Percentiles rank a stretch among this genome's conserved stretches.
Conservation (phyloP, 2,329 filamentous ascomycete genomes). For the Gaeumannomyces tritici region DNA sequence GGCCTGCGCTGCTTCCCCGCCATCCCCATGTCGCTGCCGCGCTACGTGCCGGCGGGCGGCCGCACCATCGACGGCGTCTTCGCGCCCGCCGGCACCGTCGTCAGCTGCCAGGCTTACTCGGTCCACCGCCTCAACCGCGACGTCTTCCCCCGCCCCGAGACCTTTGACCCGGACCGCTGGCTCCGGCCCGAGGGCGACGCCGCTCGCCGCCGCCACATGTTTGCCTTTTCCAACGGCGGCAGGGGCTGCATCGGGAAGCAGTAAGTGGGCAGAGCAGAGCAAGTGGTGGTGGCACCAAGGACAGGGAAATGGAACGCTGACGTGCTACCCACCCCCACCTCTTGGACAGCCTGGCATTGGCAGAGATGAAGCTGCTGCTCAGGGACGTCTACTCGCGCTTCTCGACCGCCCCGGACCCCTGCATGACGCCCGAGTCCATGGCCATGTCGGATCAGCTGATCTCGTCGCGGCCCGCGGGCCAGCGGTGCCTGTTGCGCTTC, state of each 20-base stretch:
- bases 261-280: constrained; percentile 35
- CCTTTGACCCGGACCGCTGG: constrained; percentile 77
- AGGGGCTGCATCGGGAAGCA: constrained; percentile 58
- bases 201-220: constrained; percentile 53
- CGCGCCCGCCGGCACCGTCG: constrained; percentile 42
- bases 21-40: constrained; percentile 58
- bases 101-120: constrained; percentile 52
- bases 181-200: constrained; percentile 63
- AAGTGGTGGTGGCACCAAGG: too few species aligned
- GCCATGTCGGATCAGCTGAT: constrained; percentile 58
- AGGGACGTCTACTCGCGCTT: constrained; percentile 52
- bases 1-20: constrained; percentile 52
- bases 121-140: constrained; percentile 48
- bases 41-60: constrained; percentile 45
- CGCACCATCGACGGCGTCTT: constrained; percentile 44
- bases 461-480: constrained; percentile 50
- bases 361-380: constrained; percentile 59
- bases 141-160: constrained; percentile 70
- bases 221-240: constrained; percentile 57
- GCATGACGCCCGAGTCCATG: constrained; percentile 49
- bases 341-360: constrained; percentile 49
- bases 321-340: not conserved
- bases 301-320: not conserved
- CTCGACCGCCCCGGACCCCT: constrained; percentile 41
- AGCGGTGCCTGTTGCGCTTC: constrained; percentile 48